phyloP scores from a whole-genome alignment of 306 rosid species.

The Comarum palustre region DNA sequence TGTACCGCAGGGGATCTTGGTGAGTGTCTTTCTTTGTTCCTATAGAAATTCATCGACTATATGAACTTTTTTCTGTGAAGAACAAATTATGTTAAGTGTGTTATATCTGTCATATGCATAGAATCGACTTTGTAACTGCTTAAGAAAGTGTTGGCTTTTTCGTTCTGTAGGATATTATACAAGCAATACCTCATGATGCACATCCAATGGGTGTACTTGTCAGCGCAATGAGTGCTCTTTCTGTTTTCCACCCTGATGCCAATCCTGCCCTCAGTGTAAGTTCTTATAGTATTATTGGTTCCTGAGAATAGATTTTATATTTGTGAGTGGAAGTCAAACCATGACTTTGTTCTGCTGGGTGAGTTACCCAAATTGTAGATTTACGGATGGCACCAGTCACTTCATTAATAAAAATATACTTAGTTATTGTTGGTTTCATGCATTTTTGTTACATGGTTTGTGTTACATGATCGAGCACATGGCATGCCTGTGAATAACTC shows the following conservation, averaged over 20 bases:
- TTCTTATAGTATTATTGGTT: conserved; percentile 1
- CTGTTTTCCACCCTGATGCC: conserved; percentile 87
- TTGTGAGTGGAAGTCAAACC: not conserved
- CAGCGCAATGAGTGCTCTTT: conserved; percentile 79
- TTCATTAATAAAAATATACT: not conserved
- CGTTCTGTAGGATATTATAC: conserved; percentile 65
- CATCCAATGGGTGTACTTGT: conserved; percentile 95
- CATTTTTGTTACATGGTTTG: not conserved
- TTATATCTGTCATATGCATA: not conserved
- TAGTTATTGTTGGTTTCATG: not conserved
- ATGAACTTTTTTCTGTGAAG: not conserved
- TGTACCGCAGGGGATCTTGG: conserved; percentile 85
- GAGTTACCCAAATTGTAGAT: not conserved
- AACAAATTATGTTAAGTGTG: not conserved
- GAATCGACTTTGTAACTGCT: not conserved
- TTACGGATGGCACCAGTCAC: not conserved
- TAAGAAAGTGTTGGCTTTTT: conserved; percentile 20
- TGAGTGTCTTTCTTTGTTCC: conserved; percentile 26
- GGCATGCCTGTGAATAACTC: not conserved
- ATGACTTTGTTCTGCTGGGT: not conserved
- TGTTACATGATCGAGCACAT: not conserved
- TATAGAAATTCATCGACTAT: not conserved
- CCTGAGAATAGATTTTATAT: not conserved
- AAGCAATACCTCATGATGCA: conserved; percentile 93
- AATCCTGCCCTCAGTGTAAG: conserved; percentile 87